Conservation (phyloP, 139 green algal species). For the Picochlorum sp. region DNA sequence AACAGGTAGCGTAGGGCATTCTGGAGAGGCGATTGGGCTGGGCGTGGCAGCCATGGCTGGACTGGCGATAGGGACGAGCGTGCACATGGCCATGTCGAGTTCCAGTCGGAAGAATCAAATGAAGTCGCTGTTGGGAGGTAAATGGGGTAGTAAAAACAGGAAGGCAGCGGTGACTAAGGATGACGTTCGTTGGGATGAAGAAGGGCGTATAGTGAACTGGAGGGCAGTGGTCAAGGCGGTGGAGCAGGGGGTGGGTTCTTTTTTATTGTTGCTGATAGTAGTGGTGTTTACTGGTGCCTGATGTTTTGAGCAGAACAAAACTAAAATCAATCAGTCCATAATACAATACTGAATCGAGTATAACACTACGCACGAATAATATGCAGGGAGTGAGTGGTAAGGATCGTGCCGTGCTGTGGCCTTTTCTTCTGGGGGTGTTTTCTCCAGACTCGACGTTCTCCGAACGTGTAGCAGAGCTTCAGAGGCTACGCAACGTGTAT, state of each 20-base stretch:
- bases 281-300: too few relatives aligned
- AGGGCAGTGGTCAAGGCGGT: not conserved
- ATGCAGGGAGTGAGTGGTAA: conserved; percentile 27
- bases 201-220: conserved; percentile 23
- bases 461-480: conserved; percentile 8
- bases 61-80: not conserved
- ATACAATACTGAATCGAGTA: too few relatives aligned
- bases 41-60: conserved; percentile 4
- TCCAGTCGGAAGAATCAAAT: not conserved
- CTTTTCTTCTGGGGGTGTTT: conserved; percentile 46
- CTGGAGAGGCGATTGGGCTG: conserved; percentile 8
- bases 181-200: conserved; percentile 5
- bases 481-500: conserved; percentile 17
- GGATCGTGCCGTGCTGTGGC: conserved; percentile 40
- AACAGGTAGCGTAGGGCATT: not conserved
- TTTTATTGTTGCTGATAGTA: not conserved
- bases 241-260: conserved; percentile 16
- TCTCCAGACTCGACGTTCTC: not conserved
- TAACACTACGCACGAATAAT: too few relatives aligned
- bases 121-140: not conserved
- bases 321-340: too few relatives aligned
- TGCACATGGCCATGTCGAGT: too few relatives aligned
- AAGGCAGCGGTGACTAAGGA: conserved; percentile 1
- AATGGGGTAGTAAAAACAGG: not conserved
- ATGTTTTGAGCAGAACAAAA: too few relatives aligned